These are phyloP conservation scores for Sclerospora graminicola DNA, from an alignment of 352 stramenopile species.

Conservation along the genomic window DNA sequence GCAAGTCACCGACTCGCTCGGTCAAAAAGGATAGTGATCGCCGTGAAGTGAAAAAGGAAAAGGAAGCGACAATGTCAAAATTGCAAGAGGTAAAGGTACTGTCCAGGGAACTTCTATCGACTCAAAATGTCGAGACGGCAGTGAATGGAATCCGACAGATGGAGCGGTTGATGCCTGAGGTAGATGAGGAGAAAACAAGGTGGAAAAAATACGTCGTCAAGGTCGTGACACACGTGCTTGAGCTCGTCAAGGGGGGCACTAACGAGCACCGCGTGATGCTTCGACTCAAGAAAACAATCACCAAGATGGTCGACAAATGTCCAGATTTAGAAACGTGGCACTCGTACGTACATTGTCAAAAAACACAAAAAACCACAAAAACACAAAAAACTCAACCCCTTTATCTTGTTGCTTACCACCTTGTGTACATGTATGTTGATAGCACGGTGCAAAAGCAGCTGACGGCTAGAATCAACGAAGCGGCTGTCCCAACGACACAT, in stretches of 20 bases:
- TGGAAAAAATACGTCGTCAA: constrained; percentile 20
- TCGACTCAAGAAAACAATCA: constrained; percentile 4
- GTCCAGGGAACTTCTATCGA: constrained; percentile 5
- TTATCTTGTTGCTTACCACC: background rate
- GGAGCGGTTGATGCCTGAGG: constrained; percentile 10
- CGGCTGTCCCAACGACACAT: background rate
- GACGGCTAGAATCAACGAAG: background rate
- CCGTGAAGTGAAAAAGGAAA: background rate
- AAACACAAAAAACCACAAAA: too few species aligned
- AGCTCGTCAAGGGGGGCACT: constrained; percentile 1
- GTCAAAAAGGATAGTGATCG: constrained; percentile 1
- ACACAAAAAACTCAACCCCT: too few species aligned
- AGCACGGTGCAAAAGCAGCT: constrained; percentile 14
- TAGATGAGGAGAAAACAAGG: constrained; percentile 16
- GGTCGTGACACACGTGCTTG: constrained; percentile 5
- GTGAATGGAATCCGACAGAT: constrained; percentile 5
- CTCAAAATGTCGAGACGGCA: constrained; percentile 4
- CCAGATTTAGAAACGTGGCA: constrained; percentile 11
- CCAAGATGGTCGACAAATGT: constrained; percentile 15
- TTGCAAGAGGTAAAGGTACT: constrained; percentile 12
- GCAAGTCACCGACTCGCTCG: background rate
- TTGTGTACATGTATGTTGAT: background rate
- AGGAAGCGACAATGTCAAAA: background rate
- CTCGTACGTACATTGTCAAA: constrained; percentile 9
- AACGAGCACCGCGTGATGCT: background rate